Evolutionary conservation across 805 yeast genomes (phyloP).

Genomic region (Candida golubevii): DNA sequence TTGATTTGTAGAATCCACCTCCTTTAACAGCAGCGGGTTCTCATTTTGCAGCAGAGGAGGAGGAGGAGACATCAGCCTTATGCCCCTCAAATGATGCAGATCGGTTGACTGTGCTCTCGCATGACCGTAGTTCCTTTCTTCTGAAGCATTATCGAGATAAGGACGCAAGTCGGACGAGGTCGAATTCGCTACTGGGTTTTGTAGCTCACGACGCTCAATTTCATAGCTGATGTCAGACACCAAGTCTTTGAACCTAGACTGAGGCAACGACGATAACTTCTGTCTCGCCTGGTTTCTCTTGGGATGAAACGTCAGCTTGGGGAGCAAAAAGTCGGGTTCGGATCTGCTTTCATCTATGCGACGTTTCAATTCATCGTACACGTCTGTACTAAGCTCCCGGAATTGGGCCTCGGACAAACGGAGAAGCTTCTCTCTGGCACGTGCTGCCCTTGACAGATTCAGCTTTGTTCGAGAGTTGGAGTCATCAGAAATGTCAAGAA

Average conservation of each 20-base stretch:
- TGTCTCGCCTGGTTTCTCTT: constrained; percentile 94
- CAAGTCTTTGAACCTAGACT: constrained; percentile 78
- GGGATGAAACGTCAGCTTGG: constrained; percentile 76
- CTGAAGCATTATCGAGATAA: background rate
- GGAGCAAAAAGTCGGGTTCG: constrained; percentile 61
- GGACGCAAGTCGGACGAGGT: constrained; percentile 2
- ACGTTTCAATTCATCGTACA: constrained; percentile 85
- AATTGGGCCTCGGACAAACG: constrained; percentile 81
- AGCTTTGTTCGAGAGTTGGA: constrained; percentile 32
- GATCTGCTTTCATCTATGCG: constrained; percentile 58
- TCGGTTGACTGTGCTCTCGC: constrained; percentile 2
- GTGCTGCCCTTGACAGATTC: constrained; percentile 59
- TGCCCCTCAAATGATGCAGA: background rate
- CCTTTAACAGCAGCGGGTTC: background rate
- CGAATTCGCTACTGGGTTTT: constrained; percentile 11
- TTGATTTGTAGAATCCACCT: background rate
- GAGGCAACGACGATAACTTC: constrained; percentile 80
- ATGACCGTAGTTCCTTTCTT: background rate
- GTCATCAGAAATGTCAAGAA: constrained; percentile 48
- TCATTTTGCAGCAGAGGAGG: background rate
- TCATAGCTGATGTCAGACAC: constrained; percentile 87
- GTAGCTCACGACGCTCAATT: constrained; percentile 68
- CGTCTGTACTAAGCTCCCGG: constrained; percentile 88
- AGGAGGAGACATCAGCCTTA: background rate
- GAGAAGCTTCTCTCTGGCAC: constrained; percentile 80